Conservation (phyloP, 148 eudicot species). For the Rhododendron griersonianum region DNA sequence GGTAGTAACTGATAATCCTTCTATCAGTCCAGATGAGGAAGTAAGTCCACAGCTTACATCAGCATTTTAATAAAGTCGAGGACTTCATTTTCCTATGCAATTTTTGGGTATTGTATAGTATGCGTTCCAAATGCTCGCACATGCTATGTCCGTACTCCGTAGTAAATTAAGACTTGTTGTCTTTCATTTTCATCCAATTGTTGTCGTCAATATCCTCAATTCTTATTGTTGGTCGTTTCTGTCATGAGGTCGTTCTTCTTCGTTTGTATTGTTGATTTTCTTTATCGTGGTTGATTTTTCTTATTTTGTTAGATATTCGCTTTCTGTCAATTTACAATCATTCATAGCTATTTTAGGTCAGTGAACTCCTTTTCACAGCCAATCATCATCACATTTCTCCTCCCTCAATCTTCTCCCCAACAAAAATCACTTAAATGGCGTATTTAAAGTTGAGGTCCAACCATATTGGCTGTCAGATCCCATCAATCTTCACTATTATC, state of each 20-base stretch:
- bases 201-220: neutral
- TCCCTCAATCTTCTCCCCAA: neutral
- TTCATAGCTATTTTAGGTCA: neutral
- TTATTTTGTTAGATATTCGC: neutral
- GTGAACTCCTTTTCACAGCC: neutral
- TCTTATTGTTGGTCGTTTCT: neutral
- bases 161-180: neutral
- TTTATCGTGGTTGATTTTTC: neutral
- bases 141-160: neutral
- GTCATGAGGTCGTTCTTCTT: neutral
- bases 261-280: neutral
- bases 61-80: neutral
- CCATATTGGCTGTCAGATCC: neutral
- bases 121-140: neutral
- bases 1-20: conserved; percentile 19
- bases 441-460: neutral
- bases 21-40: conserved; percentile 21
- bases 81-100: neutral
- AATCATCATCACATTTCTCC: neutral
- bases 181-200: neutral
- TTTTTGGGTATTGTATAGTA: neutral
- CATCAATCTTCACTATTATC: neutral
- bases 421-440: neutral
- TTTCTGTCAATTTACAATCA: neutral
- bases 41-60: conserved; percentile 17